A percentile compares a stretch with the other conserved stretches of the same genome.
These are phyloP conservation scores for Dysphania ambrosioides DNA, from an alignment of 148 eudicot genomes.

Conservation along the genomic window DNA sequence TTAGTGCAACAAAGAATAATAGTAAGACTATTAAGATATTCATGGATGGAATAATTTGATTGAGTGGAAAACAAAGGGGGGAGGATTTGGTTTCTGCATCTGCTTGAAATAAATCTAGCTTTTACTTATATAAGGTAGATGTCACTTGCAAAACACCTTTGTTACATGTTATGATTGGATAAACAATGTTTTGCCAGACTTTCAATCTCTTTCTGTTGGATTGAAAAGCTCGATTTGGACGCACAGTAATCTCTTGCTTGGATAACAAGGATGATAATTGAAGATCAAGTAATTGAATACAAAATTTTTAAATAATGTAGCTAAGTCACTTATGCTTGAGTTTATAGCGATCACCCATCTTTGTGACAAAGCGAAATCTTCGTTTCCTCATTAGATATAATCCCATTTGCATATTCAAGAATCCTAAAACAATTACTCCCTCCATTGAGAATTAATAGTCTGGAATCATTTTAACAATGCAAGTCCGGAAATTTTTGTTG, in stretches of 20 bases:
- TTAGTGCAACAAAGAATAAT: constrained; percentile 10
- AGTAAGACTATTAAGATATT: background rate
- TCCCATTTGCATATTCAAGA: constrained; percentile 7
- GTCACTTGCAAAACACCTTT: background rate
- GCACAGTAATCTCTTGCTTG: constrained; percentile 14
- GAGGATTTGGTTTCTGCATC: background rate
- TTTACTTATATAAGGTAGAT: background rate
- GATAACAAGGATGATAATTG: constrained; percentile 9
- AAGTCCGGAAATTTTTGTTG: too few relatives aligned
- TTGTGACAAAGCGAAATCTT: constrained; percentile 23
- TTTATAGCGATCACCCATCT: constrained; percentile 22
- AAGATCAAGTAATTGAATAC: background rate
- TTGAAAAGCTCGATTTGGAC: background rate
- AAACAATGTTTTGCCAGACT: background rate
- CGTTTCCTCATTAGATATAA: background rate
- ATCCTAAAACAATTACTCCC: background rate
- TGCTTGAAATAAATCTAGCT: background rate
- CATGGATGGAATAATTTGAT: background rate
- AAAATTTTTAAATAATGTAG: background rate
- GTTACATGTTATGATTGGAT: background rate
- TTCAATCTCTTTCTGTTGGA: background rate
- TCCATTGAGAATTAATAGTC: too few relatives aligned
- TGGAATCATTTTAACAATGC: too few relatives aligned
- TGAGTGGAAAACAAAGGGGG: background rate
- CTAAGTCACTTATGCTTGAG: constrained; percentile 20